phyloP scores from a whole-genome alignment of 768 basidiomycete genomes.

The Pisolithus orientalis region DNA sequence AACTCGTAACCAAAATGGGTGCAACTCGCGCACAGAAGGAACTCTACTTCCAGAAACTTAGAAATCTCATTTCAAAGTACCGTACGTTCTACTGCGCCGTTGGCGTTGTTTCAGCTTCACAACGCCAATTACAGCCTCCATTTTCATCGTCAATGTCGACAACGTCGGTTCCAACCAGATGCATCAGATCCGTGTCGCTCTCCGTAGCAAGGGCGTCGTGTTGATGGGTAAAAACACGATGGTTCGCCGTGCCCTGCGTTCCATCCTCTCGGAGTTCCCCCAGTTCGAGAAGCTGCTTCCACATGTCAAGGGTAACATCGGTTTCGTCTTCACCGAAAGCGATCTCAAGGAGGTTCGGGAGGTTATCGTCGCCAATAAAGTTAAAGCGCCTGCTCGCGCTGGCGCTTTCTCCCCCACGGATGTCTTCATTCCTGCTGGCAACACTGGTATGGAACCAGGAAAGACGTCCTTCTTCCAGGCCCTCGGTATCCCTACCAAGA shows the following conservation, averaged over 20 bases:
- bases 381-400: conserved; percentile 97
- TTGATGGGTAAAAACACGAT: conserved; percentile 99
- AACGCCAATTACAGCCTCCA: conserved; percentile 60
- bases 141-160: conserved; percentile 99
- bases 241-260: conserved; percentile 96
- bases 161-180: conserved; percentile 99
- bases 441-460: conserved; percentile 99
- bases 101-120: not conserved
- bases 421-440: conserved; percentile 87
- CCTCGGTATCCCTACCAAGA: conserved; percentile 98
- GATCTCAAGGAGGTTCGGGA: conserved; percentile 96
- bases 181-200: conserved; percentile 93
- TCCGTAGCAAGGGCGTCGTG: conserved; percentile 94
- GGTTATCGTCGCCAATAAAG: conserved; percentile 92
- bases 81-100: conserved; percentile 45
- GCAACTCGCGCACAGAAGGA: conserved; percentile 85
- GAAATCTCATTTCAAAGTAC: conserved; percentile 85
- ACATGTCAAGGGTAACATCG: conserved; percentile 94
- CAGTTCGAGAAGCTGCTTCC: conserved; percentile 96
- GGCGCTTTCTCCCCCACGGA: conserved; percentile 93
- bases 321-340: conserved; percentile 91
- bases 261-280: conserved; percentile 83
- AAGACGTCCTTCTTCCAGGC: conserved; percentile 99
- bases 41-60: conserved; percentile 88
- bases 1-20: conserved; percentile 58